Evolutionary conservation across 2,329 filamentous ascomycete genomes (phyloP).

Genomic region (Aspergillus pseudoglaucus): DNA sequence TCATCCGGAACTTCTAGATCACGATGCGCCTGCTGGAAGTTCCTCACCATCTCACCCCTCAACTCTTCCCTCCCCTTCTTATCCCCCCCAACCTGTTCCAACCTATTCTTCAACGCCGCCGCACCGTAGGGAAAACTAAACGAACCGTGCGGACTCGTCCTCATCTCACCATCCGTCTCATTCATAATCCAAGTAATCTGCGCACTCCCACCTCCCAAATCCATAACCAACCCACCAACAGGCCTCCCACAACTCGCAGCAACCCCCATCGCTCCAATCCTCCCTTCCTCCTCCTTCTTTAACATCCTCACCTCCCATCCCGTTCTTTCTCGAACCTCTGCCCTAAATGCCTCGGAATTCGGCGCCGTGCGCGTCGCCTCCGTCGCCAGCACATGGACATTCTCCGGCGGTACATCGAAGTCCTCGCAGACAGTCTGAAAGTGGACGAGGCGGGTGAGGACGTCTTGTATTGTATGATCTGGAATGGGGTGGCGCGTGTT

Average conservation of each 20-base stretch:
- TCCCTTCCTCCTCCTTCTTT: slow-evolving; percentile 71
- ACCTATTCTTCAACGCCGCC: slow-evolving; percentile 55
- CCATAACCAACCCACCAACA: slow-evolving; percentile 76
- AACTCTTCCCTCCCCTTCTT: slow-evolving; percentile 45
- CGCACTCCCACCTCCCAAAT: slow-evolving; percentile 71
- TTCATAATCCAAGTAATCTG: slow-evolving; percentile 61
- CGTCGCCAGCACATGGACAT: slow-evolving; percentile 74
- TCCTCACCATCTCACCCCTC: slow-evolving; percentile 48
- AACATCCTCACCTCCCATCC: slow-evolving; percentile 67
- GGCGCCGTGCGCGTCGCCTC: slow-evolving; percentile 78
- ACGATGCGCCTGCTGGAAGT: slow-evolving; percentile 56
- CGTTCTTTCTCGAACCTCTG: slow-evolving; percentile 55
- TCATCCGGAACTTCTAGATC: slow-evolving; percentile 51
- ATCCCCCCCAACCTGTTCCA: slow-evolving; percentile 41
- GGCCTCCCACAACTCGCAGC: slow-evolving; percentile 61
- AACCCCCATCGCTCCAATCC: slow-evolving; percentile 76
- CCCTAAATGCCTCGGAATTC: slow-evolving; percentile 64
- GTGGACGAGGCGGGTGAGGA: slow-evolving; percentile 59
- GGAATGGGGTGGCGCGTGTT: slow-evolving; percentile 49
- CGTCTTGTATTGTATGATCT: slow-evolving; percentile 54
- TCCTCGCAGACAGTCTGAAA: slow-evolving; percentile 67
- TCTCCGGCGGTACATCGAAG: slow-evolving; percentile 57
- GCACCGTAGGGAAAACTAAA: slow-evolving; percentile 66
- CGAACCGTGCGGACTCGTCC: slow-evolving; percentile 49
- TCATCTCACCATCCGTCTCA: slow-evolving; percentile 44